These are phyloP conservation scores for Rhodotorula sp. DNA, from an alignment of 1,284 basidiomycete genomes.

Conservation along the genomic window DNA sequence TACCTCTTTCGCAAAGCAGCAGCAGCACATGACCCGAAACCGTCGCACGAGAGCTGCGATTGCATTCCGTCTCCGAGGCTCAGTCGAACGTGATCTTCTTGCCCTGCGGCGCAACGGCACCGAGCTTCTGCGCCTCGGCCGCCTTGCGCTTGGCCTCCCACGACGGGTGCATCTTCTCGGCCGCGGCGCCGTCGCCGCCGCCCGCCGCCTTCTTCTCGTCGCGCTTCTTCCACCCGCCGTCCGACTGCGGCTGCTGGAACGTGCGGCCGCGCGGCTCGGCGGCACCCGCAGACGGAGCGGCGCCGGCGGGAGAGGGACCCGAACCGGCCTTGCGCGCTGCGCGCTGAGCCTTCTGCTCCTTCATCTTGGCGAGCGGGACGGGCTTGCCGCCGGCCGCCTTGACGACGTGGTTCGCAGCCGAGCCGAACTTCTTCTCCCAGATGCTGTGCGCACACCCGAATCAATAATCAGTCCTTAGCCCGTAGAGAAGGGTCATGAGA, in stretches of 20 bases:
- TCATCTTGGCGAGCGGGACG: slow-evolving; percentile 35
- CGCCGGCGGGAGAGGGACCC: neutral
- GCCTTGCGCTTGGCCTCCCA: slow-evolving; percentile 86
- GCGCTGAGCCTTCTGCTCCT: slow-evolving; percentile 23
- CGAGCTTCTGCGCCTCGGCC: slow-evolving; percentile 59
- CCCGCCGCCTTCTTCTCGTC: slow-evolving; percentile 13
- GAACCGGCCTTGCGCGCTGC: neutral
- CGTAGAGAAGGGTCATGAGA: neutral
- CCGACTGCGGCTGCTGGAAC: neutral
- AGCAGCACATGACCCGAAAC: too few species aligned
- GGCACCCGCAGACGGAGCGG: neutral
- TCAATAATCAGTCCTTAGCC: neutral
- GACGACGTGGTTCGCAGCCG: slow-evolving; percentile 84
- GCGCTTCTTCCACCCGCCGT: slow-evolving; percentile 16
- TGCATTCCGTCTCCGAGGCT: neutral
- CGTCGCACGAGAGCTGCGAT: neutral
- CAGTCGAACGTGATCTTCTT: slow-evolving; percentile 59
- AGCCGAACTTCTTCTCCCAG: slow-evolving; percentile 96
- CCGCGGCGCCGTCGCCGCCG: slow-evolving; percentile 44
- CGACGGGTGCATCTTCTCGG: slow-evolving; percentile 74
- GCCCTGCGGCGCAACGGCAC: slow-evolving; percentile 44
- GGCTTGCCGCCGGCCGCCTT: slow-evolving; percentile 54
- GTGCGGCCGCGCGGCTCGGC: neutral
- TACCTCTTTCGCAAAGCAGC: neutral
- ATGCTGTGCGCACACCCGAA: slow-evolving; percentile 61